These are phyloP conservation scores for Fusarium nematophilum DNA, from an alignment of 2,329 filamentous ascomycete species.

Conservation along the genomic window DNA sequence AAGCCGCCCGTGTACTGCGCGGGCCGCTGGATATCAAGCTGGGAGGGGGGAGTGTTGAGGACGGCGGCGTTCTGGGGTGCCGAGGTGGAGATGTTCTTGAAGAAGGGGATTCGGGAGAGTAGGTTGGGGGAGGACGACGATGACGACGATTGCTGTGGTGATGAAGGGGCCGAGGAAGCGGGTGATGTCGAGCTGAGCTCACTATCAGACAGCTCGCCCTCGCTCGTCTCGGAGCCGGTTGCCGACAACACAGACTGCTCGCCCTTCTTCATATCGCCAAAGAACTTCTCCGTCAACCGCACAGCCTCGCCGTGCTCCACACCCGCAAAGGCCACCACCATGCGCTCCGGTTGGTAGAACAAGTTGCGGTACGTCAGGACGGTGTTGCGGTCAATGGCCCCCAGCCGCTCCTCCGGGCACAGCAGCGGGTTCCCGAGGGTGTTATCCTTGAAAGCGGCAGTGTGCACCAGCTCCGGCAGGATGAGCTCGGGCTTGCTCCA, in stretches of 20 bases:
- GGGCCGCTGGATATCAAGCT: constrained; percentile 69
- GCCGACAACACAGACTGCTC: constrained; percentile 62
- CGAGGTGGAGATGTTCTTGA: constrained; percentile 88
- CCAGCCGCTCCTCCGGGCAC: constrained; percentile 86
- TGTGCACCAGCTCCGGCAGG: constrained; percentile 92
- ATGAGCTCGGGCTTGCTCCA: constrained; percentile 98
- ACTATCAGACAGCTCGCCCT: constrained; percentile 51
- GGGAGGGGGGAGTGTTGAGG: constrained; percentile 55
- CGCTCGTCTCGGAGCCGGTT: constrained; percentile 69
- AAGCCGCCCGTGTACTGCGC: constrained; percentile 95
- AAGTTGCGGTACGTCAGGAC: constrained; percentile 82
- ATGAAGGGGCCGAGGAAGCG: constrained; percentile 47
- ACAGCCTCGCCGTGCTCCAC: constrained; percentile 86
- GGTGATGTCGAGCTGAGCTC: constrained; percentile 49
- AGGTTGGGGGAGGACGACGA: constrained; percentile 72
- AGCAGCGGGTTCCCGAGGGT: constrained; percentile 93
- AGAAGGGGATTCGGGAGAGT: constrained; percentile 86
- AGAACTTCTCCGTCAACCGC: constrained; percentile 82
- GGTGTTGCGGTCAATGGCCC: constrained; percentile 76
- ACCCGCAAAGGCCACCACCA: constrained; percentile 95
- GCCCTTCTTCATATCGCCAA: constrained; percentile 84
- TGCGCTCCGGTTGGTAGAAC: constrained; percentile 90
- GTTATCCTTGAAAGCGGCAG: constrained; percentile 95
- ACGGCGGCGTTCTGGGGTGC: constrained; percentile 71
- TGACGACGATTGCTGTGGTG: too few relatives aligned